Evolutionary conservation across 768 basidiomycete species (phyloP).

Genomic region (Hypholoma sublateritium): DNA sequence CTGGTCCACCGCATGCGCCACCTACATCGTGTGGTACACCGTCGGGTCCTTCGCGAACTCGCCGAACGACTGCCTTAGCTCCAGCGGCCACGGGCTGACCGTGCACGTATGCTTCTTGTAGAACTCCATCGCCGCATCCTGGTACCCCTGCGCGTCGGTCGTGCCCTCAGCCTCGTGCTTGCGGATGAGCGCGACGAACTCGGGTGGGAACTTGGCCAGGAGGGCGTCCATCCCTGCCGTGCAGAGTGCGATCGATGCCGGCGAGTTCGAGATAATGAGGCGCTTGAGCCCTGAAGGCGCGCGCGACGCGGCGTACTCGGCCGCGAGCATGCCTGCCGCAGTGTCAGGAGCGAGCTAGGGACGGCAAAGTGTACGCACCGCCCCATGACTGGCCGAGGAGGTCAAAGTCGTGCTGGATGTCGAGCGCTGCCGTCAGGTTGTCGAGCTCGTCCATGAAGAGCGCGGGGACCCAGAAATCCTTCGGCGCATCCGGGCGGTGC

Average conservation of each 20-base stretch:
- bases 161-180: conserved; percentile 28
- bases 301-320: conserved; percentile 16
- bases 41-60: conserved; percentile 27
- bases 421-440: conserved; percentile 43
- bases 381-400: conserved; percentile 53
- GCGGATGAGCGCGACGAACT: conserved; percentile 24
- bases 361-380: conserved; percentile 5
- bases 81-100: conserved; percentile 32
- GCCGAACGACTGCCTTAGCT: conserved; percentile 24
- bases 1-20: not conserved
- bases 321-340: conserved; percentile 18
- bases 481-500: conserved; percentile 47
- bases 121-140: conserved; percentile 26
- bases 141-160: conserved; percentile 28
- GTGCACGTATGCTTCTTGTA: conserved; percentile 34
- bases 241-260: conserved; percentile 30
- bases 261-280: conserved; percentile 31
- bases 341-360: conserved; percentile 25
- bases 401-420: conserved; percentile 42
- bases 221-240: conserved; percentile 22
- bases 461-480: conserved; percentile 52
- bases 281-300: conserved; percentile 20
- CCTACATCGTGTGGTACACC: conserved; percentile 33
- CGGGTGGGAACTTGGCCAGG: conserved; percentile 24
- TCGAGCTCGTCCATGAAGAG: conserved; percentile 55